Evolutionary conservation across 1,284 basidiomycete species (phyloP).

Genomic region (Fistulina hepatica): DNA sequence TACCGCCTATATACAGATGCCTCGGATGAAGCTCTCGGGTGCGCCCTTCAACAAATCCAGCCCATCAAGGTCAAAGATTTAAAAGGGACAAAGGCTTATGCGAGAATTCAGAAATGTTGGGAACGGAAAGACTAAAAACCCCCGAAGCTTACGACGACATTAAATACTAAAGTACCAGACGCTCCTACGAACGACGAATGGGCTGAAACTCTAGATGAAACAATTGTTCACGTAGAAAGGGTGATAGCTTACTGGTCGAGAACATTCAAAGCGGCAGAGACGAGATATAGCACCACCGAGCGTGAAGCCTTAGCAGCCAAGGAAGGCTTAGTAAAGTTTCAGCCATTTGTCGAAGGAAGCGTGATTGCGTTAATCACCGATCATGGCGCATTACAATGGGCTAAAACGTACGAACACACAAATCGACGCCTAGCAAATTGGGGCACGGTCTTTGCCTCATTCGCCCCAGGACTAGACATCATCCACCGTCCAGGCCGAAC

Average conservation of each 20-base stretch:
- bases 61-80: conserved; percentile 9
- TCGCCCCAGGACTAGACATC: neutral
- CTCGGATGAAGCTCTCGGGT: conserved; percentile 24
- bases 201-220: conserved; percentile 17
- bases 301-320: neutral
- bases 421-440: neutral
- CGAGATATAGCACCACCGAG: neutral
- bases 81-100: conserved; percentile 14
- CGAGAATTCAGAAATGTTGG: neutral
- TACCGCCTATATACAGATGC: conserved; percentile 31
- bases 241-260: conserved; percentile 25
- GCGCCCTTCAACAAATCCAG: conserved; percentile 12
- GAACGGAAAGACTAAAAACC: neutral
- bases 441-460: neutral
- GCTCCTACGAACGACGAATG: neutral
- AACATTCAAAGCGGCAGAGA: conserved; percentile 11
- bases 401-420: neutral
- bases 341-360: neutral
- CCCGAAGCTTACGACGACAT: neutral
- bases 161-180: neutral
- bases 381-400: conserved; percentile 3
- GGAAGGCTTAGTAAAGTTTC: conserved; percentile 4
- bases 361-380: conserved; percentile 4
- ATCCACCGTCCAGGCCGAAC: conserved; percentile 9
- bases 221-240: conserved; percentile 20